Percentiles rank a stretch among this genome's conserved stretches.
Conservation (phyloP, 2,329 filamentous ascomycete genomes). For the Beauveria bassiana region DNA sequence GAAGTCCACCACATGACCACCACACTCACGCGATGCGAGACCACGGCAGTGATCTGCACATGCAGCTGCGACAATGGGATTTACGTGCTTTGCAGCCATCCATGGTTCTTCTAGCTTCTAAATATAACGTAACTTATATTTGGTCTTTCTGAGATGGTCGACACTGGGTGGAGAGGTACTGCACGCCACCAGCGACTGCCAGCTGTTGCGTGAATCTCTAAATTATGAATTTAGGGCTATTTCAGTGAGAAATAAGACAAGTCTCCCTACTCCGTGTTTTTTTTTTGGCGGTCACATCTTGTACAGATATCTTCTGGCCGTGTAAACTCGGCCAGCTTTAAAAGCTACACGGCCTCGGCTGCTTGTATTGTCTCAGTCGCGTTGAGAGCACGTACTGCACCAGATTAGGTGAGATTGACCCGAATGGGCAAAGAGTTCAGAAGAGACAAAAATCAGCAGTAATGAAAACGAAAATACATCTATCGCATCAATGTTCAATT, state of each 20-base stretch:
- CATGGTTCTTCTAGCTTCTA: too few species aligned
- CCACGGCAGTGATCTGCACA: neutral
- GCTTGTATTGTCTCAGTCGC: neutral
- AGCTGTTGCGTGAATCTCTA: too few species aligned
- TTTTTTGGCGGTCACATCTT: neutral
- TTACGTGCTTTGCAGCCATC: neutral
- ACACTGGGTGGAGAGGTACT: too few species aligned
- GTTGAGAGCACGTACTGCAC: neutral
- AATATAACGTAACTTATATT: too few species aligned
- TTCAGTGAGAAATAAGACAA: too few species aligned
- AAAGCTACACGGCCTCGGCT: neutral
- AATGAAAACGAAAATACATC: neutral
- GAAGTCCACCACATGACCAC: slow-evolving; percentile 2
- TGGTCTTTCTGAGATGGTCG: too few species aligned
- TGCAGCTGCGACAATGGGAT: neutral
- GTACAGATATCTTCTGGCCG: neutral
- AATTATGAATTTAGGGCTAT: too few species aligned
- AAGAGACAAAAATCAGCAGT: too few species aligned
- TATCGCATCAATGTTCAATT: neutral
- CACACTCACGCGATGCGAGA: neutral
- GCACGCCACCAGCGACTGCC: too few species aligned
- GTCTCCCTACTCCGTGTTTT: too few species aligned
- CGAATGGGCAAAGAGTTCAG: too few species aligned
- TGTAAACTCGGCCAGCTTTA: neutral
- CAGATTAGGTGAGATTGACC: too few species aligned